Conservation (phyloP, 2,329 filamentous ascomycete genomes). For the Aspergillus eucalypticola region DNA sequence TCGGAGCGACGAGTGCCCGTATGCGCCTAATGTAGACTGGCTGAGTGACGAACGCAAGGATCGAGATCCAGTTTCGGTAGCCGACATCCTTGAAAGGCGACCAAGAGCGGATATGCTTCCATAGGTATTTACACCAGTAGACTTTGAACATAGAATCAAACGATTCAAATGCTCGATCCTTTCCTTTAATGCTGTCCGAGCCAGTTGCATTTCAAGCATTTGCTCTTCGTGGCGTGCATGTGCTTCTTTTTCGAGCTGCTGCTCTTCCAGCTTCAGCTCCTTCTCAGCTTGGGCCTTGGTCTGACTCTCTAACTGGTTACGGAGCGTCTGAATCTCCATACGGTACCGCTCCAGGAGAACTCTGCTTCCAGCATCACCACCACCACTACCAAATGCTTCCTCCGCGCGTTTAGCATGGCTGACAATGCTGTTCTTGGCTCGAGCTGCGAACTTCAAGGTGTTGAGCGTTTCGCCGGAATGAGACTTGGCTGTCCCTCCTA, state of each 20-base stretch:
- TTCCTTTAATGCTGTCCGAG: conserved; percentile 92
- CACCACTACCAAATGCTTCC: conserved; percentile 76
- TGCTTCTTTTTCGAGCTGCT: conserved; percentile 78
- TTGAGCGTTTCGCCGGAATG: conserved; percentile 90
- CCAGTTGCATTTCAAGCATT: conserved; percentile 97
- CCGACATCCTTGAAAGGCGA: conserved; percentile 63
- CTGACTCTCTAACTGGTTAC: conserved; percentile 78
- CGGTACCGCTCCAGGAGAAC: conserved; percentile 90
- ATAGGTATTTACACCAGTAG: conserved; percentile 83
- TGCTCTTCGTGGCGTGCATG: conserved; percentile 91
- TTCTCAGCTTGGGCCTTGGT: conserved; percentile 66
- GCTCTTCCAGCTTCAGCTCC: conserved; percentile 64
- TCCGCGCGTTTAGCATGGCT: conserved; percentile 95
- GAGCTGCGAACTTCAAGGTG: conserved; percentile 92
- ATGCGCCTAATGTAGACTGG: conserved; percentile 56
- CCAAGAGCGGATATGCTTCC: conserved; percentile 70
- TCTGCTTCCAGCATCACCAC: conserved; percentile 77
- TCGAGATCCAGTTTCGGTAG: conserved; percentile 44
- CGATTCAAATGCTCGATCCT: conserved; percentile 96
- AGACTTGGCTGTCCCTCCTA: conserved; percentile 71
- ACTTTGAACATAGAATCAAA: conserved; percentile 92
- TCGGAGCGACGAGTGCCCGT: conserved; percentile 58
- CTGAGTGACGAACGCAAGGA: conserved; percentile 70
- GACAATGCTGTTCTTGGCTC: conserved; percentile 96
- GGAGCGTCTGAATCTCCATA: conserved; percentile 84